Evolutionary conservation across 2,329 filamentous ascomycete genomes (phyloP).

Genomic region (Ophiobolus disseminans): DNA sequence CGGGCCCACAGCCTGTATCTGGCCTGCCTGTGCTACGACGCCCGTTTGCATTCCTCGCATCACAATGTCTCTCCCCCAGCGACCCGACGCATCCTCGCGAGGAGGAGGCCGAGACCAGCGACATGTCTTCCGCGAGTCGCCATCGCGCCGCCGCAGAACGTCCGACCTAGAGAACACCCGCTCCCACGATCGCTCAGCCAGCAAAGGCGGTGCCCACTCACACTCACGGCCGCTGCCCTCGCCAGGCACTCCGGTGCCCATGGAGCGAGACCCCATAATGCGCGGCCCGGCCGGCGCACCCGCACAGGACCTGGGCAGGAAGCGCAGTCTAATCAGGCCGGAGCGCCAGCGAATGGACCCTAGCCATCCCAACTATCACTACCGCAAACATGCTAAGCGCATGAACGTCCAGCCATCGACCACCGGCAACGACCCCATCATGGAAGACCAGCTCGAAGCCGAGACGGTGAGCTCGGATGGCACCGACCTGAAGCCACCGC

Average conservation of each 20-base stretch:
- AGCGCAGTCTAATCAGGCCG: conserved; percentile 86
- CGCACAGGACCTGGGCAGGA: conserved; percentile 67
- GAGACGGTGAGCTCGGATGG: conserved; percentile 69
- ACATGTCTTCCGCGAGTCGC: conserved; percentile 70
- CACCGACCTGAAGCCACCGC: conserved; percentile 59
- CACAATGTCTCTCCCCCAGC: conserved; percentile 59
- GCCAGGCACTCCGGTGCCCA: conserved; percentile 50
- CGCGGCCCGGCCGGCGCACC: conserved; percentile 42
- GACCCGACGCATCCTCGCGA: conserved; percentile 69
- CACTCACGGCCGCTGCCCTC: conserved; percentile 54
- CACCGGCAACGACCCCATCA: conserved; percentile 87
- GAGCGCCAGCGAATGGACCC: conserved; percentile 85
- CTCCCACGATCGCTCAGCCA: conserved; percentile 47
- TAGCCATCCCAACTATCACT: conserved; percentile 94
- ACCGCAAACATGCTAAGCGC: conserved; percentile 90
- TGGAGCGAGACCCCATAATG: conserved; percentile 63
- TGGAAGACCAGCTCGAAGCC: conserved; percentile 69
- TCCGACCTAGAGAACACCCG: conserved; percentile 73
- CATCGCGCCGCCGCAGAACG: conserved; percentile 61
- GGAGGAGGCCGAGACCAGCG: conserved; percentile 57
- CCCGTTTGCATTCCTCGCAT: conserved; percentile 33
- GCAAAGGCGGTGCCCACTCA: conserved; percentile 52
- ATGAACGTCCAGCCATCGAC: conserved; percentile 91
- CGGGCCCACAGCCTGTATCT: conserved; percentile 1
- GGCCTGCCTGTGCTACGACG: conserved; percentile 20